Evolutionary conservation across 192 early-diverging fungal species (phyloP).

Genomic region (Martensiomyces pterosporus): DNA sequence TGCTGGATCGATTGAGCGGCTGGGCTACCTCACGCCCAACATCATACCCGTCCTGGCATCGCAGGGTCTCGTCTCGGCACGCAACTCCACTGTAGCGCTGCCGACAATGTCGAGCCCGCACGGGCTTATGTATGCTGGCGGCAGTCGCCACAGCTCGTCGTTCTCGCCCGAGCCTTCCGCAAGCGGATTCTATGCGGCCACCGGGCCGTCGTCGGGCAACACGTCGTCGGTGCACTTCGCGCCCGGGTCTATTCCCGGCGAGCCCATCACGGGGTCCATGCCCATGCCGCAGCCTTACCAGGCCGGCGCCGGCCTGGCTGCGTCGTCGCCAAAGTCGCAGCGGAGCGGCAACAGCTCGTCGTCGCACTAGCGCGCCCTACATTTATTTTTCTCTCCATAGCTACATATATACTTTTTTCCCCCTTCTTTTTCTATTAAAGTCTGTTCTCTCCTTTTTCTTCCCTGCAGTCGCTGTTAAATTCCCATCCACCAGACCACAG

Average conservation of each 20-base stretch:
- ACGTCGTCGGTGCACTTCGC: background rate
- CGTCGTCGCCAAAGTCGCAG: conserved; percentile 18
- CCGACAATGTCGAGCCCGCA: background rate
- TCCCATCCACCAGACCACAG: too few species aligned
- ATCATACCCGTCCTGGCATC: conserved; percentile 40
- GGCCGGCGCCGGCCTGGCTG: too few species aligned
- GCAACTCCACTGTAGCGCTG: conserved; percentile 6
- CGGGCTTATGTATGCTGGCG: too few species aligned
- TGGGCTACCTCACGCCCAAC: conserved; percentile 52
- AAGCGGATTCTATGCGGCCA: background rate
- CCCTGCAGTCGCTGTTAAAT: too few species aligned
- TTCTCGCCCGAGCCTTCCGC: background rate
- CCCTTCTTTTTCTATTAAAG: too few species aligned
- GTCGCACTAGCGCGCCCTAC: too few species aligned
- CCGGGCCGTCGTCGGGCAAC: background rate
- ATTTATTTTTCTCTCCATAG: too few species aligned
- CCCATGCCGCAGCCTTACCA: conserved; percentile 22
- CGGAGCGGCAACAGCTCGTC: conserved; percentile 7
- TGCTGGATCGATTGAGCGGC: conserved; percentile 41
- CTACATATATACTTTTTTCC: too few species aligned
- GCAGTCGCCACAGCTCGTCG: background rate
- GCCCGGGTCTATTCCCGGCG: too few species aligned
- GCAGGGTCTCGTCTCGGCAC: conserved; percentile 17
- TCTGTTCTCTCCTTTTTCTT: too few species aligned
- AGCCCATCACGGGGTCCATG: too few species aligned